Base-by-base conservation (phyloP, 345 rosid species). In the Ailanthus altissimus region DNA sequence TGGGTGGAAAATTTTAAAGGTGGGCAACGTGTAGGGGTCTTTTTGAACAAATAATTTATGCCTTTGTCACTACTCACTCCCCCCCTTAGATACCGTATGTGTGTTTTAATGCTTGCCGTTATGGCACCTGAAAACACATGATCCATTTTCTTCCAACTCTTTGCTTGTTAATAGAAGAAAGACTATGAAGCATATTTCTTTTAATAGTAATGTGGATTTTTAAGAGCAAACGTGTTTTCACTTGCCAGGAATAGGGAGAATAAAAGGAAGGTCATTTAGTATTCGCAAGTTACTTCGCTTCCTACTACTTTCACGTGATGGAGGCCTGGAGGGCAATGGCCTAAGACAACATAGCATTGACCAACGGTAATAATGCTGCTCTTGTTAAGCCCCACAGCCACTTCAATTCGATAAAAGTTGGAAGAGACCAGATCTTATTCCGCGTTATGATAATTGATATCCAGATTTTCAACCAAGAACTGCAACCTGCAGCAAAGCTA, bases 181-280 rank as follows among this genome's bases (percentile, higher is more conserved):
- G 76, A 60, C 77, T 42, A 75, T 21, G 72, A 73, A 78, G 78
- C 76, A 70, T 54, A 54, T 78, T 81, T 46, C 85, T 71, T 61
- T 54, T 73, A 70, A 47, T 70, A 50, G 85, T 21, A 78, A 36
- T 1, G 8, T 47, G 32, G 45, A 75, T 40, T 72, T 76, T 82
- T 74, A 59, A 81, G 78, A 66, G 58, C 79, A 78, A 71, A 46
- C 77, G 63, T 74, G 79, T 66, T 67, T 69, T 11, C 18, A 53
- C 65, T 67, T n/a, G 53, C 70, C 28, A 53, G 65, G 71, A 79
- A 83, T 56, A 73, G 78, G 38, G 38, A 32, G 38, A 36, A 38
- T 25, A 67, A 63, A 49, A 40, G 59, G 70, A 70, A 36, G 49
- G 21, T 21, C 76, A 49, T 11, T 53, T 21, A 53, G 21, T 0